Evolutionary conservation across 768 basidiomycete genomes (phyloP), one percentile per base, ranked within the genome.

Genomic region (Mrakia frigida): DNA sequence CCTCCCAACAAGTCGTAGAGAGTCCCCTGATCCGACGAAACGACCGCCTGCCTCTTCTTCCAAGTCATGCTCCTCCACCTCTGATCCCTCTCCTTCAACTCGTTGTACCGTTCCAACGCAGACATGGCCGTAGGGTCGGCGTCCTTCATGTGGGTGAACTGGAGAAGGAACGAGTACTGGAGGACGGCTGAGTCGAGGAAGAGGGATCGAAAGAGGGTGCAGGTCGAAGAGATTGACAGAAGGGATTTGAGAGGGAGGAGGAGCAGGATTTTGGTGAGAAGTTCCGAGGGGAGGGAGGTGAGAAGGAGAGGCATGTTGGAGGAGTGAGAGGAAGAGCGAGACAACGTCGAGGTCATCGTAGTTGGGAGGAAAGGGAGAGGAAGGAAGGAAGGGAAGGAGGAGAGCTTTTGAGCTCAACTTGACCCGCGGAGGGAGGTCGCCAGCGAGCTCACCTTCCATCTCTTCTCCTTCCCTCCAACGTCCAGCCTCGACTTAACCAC

Each of bases 1-100:
- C 76, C 76, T 28, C 76, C 76, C 1, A 77, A 65, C 28, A 73
- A 46, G 33, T 77, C 76, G 72, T 77, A 77, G 39, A 77, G 70
- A 0, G 71, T 68, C 0, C 76, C 76, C 3, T 23, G n/a, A 41
- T 77, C 70, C 1, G 28, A 9, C 3, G 70, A 56, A 0, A 68
- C 63, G 71, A 77, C 65, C 1, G 70, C 35, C 71, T 77, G 76
- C 25, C 72, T 46, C n/a, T 68, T 50, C 68, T 75, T 75, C 68
- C 68, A 70, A 9, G 65, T 25, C 28, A 77, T 37, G 7, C 46
- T 46, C 46, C 76, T 31, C 76, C 76, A 77, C 10, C 76, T 46
- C 21, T 59, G 71, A 33, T 77, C 63, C 35, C 76, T 31, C 37
- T 77, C 63, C 18, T 35, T 73, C 33, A 77, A 52, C 46, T 53